phyloP scores from a whole-genome alignment of 805 yeast species.

The Pichia ethanolica region DNA sequence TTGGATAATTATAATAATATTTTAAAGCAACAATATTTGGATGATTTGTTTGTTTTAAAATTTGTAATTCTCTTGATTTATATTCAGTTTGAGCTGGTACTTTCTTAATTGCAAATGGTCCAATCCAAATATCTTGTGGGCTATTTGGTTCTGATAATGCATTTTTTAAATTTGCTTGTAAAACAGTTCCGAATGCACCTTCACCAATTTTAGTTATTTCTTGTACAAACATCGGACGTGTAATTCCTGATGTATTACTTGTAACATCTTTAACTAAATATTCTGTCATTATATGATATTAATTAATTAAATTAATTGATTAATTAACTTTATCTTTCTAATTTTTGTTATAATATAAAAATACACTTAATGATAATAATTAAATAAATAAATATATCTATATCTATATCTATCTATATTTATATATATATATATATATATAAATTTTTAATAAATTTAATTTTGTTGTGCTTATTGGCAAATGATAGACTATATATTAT shows the following conservation, averaged over 20 bases:
- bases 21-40: conserved; percentile 70
- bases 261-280: conserved; percentile 55
- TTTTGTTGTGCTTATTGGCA: too few species aligned
- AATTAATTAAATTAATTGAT: too few species aligned
- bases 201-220: conserved; percentile 75
- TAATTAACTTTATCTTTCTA: too few species aligned
- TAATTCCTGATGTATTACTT: conserved; percentile 45
- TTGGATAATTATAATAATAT: conserved; percentile 63
- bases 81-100: conserved; percentile 86
- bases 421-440: too few species aligned
- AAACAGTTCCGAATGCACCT: conserved; percentile 83
- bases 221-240: conserved; percentile 57
- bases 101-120: conserved; percentile 78
- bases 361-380: too few species aligned
- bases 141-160: conserved; percentile 15
- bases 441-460: too few species aligned
- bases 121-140: conserved; percentile 43
- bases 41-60: conserved; percentile 65
- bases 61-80: conserved; percentile 73
- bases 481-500: too few species aligned
- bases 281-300: conserved; percentile 23
- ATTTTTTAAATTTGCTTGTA: conserved; percentile 51
- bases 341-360: too few species aligned
- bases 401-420: too few species aligned
- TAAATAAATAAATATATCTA: too few species aligned